Conservation (phyloP, 495 filamentous ascomycete genomes). For the Neurospora sp. region DNA sequence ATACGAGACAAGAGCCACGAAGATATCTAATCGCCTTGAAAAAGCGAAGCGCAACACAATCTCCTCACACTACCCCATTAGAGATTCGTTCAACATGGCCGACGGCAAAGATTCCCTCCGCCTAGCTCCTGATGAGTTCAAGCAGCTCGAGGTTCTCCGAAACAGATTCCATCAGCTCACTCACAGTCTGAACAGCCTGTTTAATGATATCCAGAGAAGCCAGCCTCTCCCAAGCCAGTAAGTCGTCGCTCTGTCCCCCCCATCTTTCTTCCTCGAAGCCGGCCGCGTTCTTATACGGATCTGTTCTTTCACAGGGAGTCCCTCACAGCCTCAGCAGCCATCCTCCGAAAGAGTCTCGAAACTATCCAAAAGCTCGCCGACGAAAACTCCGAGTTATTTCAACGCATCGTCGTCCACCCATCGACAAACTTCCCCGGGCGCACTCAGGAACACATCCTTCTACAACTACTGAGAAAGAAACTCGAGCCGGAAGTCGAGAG, state of each 20-base stretch:
- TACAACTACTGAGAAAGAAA: constrained; percentile 67
- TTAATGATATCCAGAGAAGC: constrained; percentile 22
- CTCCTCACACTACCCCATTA: not conserved
- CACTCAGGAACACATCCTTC: constrained; percentile 52
- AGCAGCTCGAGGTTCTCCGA: constrained; percentile 64
- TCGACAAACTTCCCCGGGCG: constrained; percentile 65
- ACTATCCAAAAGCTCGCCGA: constrained; percentile 48
- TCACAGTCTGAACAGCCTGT: constrained; percentile 54
- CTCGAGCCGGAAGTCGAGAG: constrained; percentile 64
- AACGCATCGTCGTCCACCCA: constrained; percentile 58
- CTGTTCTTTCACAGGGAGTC: constrained; percentile 43
- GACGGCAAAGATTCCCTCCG: constrained; percentile 22
- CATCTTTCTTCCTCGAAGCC: not conserved
- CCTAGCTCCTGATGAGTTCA: constrained; percentile 51
- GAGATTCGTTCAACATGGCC: constrained; percentile 27
- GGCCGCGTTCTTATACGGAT: not conserved
- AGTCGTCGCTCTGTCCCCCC: not conserved
- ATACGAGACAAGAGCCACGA: not conserved
- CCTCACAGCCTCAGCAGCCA: constrained; percentile 55
- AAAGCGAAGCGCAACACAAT: not conserved
- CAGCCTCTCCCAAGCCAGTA: constrained; percentile 32
- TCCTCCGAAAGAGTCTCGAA: constrained; percentile 54
- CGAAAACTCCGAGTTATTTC: constrained; percentile 50
- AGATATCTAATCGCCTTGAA: not conserved
- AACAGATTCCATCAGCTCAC: constrained; percentile 61